Evolutionary conservation across 1,284 basidiomycete species (phyloP), one percentile per base, ranked within the genome.

Genomic region (Phenoliferia sp.): DNA sequence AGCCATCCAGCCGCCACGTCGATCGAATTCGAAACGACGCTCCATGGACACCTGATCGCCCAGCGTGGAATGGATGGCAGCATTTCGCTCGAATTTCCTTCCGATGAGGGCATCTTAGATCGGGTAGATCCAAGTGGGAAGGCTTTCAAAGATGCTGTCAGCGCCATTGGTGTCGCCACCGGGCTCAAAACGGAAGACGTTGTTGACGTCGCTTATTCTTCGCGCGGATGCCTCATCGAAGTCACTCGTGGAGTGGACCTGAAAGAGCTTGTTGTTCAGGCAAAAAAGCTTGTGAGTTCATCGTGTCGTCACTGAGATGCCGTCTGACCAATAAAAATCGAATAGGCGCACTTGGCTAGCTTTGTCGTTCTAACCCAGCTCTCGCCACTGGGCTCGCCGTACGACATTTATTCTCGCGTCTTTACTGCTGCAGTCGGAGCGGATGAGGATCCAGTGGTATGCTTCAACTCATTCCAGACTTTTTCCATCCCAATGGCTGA

Each of bases 351-450:
- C 9, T 29, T 61, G 15, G 62, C 50, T 28, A 35, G 26, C 3
- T 35, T 61, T n/a, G 44, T 60, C 19, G 63, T 69, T 55, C 32
- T 72, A 6, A 69, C 67, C 2, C 61, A 67, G 50, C 64, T 64
- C 1, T 57, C 65, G 0, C 63, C 65, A 44, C 22, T 32, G 22
- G 31, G 22, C 1, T 62, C 64, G 26, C 59, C 39, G 19, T 55
- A 32, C 57, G 74, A 76, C 17, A 85, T 85, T 76, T 77, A 82
- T 32, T 84, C 84, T 17, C 82, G 85, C 3, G 83, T 86, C 79
- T 86, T 87, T 69, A 79, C 81, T 1, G 83, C 83, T 2, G 55
- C 79, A 10, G 70, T 73, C 9, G 82, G 80, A 0, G 61, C 81
- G 1, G 77, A 78, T 2, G 85, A 87, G 75, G 86, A 87, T 71